Percentiles rank a stretch among this genome's conserved stretches.
These are phyloP conservation scores for Penicillium salamii DNA, from an alignment of 495 filamentous ascomycete species.

Conservation along the genomic window DNA sequence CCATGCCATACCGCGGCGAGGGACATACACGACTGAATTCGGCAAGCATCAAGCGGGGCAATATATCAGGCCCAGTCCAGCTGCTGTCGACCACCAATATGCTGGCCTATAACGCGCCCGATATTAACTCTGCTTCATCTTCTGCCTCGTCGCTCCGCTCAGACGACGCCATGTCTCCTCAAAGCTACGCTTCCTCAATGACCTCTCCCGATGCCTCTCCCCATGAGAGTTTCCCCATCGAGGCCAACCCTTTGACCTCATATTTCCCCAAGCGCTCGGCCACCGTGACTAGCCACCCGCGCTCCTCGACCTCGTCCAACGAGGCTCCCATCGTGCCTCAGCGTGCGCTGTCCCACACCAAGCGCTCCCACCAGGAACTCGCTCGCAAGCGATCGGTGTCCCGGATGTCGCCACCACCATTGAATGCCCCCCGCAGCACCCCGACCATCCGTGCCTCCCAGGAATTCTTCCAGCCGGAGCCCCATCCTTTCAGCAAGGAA, in stretches of 20 bases:
- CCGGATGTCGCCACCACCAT: slow-evolving; percentile 44
- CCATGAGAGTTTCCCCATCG: slow-evolving; percentile 55
- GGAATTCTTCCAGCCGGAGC: slow-evolving; percentile 44
- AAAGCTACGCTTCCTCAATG: slow-evolving; percentile 54
- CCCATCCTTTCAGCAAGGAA: slow-evolving; percentile 52
- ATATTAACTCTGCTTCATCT: slow-evolving; percentile 58
- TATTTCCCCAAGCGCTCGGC: slow-evolving; percentile 66
- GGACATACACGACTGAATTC: slow-evolving; percentile 45
- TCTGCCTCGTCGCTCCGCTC: slow-evolving; percentile 56
- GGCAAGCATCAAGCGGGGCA: slow-evolving; percentile 49
- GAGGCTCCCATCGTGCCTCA: slow-evolving; percentile 67
- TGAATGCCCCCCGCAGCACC: slow-evolving; percentile 33
- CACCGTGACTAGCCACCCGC: slow-evolving; percentile 39
- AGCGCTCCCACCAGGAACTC: slow-evolving; percentile 66
- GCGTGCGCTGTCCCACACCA: slow-evolving; percentile 80
- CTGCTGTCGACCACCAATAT: slow-evolving; percentile 94
- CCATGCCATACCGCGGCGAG: slow-evolving; percentile 47
- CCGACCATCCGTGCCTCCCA: slow-evolving; percentile 35
- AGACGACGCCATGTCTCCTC: slow-evolving; percentile 56
- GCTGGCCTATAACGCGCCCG: slow-evolving; percentile 89
- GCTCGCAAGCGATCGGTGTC: slow-evolving; percentile 65
- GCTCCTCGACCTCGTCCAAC: slow-evolving; percentile 41
- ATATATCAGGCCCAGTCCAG: slow-evolving; percentile 86
- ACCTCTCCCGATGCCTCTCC: slow-evolving; percentile 75
- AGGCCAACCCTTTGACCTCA: slow-evolving; percentile 72